Conservation (phyloP, 2,329 filamentous ascomycete species). For the Colletotrichum viniferum region DNA sequence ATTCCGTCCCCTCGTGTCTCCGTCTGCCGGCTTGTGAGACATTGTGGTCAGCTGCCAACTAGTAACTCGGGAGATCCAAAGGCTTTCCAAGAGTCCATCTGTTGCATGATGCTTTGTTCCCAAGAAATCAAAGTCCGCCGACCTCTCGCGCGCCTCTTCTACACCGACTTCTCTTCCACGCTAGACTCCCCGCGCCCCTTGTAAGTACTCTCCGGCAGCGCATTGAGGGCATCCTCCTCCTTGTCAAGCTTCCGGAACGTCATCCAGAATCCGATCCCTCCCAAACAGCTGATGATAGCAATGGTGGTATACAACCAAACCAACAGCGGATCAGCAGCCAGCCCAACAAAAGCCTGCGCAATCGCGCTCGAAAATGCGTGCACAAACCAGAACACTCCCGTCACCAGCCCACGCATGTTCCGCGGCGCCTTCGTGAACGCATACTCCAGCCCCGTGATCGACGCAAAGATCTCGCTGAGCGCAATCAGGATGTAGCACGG, state of each 20-base stretch:
- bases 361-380: slow-evolving; percentile 63
- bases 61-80: neutral
- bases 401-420: slow-evolving; percentile 67
- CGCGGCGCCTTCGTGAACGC: slow-evolving; percentile 68
- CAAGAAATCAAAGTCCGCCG: rapidly evolving
- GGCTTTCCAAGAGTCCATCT: neutral
- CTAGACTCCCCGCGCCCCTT: neutral
- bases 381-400: slow-evolving; percentile 60
- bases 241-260: slow-evolving; percentile 60
- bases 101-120: neutral
- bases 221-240: slow-evolving; percentile 67
- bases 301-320: slow-evolving; percentile 68
- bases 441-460: slow-evolving; percentile 58
- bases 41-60: neutral
- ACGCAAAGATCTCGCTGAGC: slow-evolving; percentile 32
- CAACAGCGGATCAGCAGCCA: slow-evolving; percentile 55
- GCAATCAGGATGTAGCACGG: slow-evolving; percentile 34
- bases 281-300: slow-evolving; percentile 60
- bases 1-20: neutral
- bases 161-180: neutral
- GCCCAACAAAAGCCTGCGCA: slow-evolving; percentile 46
- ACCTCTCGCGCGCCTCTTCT: neutral
- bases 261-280: slow-evolving; percentile 65
- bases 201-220: slow-evolving; percentile 39
- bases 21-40: neutral